A percentile compares a stretch with the other conserved stretches of the same genome.
Evolutionary conservation across 805 yeast genomes (phyloP).

Genomic region (Komagataella kurtzmanii): DNA sequence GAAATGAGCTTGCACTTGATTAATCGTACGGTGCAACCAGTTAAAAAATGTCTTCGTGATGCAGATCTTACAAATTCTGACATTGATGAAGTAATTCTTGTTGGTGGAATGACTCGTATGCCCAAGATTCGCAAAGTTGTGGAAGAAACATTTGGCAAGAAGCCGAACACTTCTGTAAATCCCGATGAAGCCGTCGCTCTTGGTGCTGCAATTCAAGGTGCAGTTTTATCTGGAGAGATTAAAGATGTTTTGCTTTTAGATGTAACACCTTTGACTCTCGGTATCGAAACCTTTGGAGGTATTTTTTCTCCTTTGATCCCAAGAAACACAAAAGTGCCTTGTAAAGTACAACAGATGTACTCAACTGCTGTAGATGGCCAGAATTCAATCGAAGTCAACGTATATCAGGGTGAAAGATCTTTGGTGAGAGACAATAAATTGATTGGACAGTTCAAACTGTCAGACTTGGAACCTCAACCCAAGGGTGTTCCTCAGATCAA

Average conservation of each 20-base stretch:
- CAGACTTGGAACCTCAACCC: conserved; percentile 85
- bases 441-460: conserved; percentile 85
- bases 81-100: conserved; percentile 70
- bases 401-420: conserved; percentile 96
- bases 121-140: conserved; percentile 76
- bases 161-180: conserved; percentile 84
- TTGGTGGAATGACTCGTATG: conserved; percentile 90
- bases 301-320: conserved; percentile 80
- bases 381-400: conserved; percentile 89
- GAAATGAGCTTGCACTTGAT: conserved; percentile 39
- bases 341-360: conserved; percentile 86
- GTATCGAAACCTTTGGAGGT: conserved; percentile 96
- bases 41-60: conserved; percentile 73
- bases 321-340: conserved; percentile 89
- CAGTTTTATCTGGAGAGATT: conserved; percentile 89
- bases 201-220: conserved; percentile 98
- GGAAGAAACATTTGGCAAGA: conserved; percentile 62
- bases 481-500: conserved; percentile 85
- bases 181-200: conserved; percentile 92
- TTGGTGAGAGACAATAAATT: conserved; percentile 90
- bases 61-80: conserved; percentile 55
- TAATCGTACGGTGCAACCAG: conserved; percentile 62
- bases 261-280: conserved; percentile 79
- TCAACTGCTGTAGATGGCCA: conserved; percentile 94
- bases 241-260: conserved; percentile 83